phyloP scores from a whole-genome alignment of 176 grass and related monocot genomes.

The Thinopyrum elongatum region DNA sequence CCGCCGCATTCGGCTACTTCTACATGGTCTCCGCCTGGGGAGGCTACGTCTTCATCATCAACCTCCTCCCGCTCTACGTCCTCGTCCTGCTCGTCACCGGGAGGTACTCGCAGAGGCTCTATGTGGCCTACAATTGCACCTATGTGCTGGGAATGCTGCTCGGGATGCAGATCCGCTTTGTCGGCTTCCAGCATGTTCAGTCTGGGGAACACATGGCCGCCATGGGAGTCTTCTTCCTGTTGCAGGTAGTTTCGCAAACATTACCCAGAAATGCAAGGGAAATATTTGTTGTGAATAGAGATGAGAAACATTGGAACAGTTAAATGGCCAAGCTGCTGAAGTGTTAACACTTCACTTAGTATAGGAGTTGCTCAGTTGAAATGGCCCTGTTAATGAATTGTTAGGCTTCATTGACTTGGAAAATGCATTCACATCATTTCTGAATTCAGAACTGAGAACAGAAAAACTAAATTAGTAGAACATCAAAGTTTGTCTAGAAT shows the following conservation, averaged over 20 bases:
- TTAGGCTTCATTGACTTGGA: background rate
- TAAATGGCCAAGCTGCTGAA: background rate
- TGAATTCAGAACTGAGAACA: background rate
- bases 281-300: background rate
- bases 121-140: slow-evolving; percentile 95
- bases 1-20: slow-evolving; percentile 92
- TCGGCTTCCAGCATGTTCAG: slow-evolving; percentile 97
- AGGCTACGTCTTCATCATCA: slow-evolving; percentile 99
- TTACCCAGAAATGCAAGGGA: background rate
- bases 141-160: slow-evolving; percentile 92
- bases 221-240: slow-evolving; percentile 93
- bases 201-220: slow-evolving; percentile 99
- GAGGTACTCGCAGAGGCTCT: slow-evolving; percentile 94
- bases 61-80: slow-evolving; percentile 90
- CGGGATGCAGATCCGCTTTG: slow-evolving; percentile 98
- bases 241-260: slow-evolving; percentile 55
- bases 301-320: background rate
- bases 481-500: background rate
- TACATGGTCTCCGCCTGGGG: slow-evolving; percentile 99
- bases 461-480: background rate
- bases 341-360: background rate
- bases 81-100: slow-evolving; percentile 91
- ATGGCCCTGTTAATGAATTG: background rate
- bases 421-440: background rate
- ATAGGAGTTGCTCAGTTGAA: background rate